Conservation (phyloP, 2,329 filamentous ascomycete species). For the Aspergillus nomiae region DNA sequence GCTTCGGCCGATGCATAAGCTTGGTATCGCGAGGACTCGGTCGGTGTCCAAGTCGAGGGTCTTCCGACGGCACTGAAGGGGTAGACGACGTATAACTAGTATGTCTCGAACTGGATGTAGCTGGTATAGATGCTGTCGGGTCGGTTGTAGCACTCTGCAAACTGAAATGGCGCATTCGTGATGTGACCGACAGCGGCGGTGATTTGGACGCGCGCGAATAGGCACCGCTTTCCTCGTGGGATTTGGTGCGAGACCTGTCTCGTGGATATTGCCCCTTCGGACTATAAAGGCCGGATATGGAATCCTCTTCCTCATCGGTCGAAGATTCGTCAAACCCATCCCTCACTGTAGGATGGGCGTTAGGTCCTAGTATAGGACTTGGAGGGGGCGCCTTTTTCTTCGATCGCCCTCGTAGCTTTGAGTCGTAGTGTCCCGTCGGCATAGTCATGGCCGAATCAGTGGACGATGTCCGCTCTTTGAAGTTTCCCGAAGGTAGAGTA, state of each 20-base stretch:
- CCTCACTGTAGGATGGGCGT: not conserved
- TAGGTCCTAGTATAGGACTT: not conserved
- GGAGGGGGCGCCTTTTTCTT: constrained; percentile 11
- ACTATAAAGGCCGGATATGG: constrained; percentile 6
- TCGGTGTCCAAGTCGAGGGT: constrained; percentile 25
- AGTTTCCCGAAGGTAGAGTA: not conserved
- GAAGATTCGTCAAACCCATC: constrained; percentile 21
- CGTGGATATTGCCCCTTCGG: not conserved
- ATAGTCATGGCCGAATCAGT: constrained; percentile 21
- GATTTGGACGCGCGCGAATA: constrained; percentile 34
- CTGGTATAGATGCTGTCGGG: constrained; percentile 26
- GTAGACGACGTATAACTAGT: constrained; percentile 37
- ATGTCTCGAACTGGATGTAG: constrained; percentile 33
- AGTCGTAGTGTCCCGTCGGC: constrained; percentile 35
- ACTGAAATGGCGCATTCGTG: constrained; percentile 39
- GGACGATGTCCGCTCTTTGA: constrained; percentile 8
- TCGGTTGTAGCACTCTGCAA: constrained; percentile 34
- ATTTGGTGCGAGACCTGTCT: not conserved
- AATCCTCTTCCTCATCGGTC: constrained; percentile 27
- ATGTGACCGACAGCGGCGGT: constrained; percentile 39
- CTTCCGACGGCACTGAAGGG: constrained; percentile 30
- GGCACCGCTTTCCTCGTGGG: constrained; percentile 19
- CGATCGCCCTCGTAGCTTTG: constrained; percentile 28
- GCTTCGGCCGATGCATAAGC: constrained; percentile 12
- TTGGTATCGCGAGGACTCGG: constrained; percentile 26